Evolutionary conservation across 352 stramenopile species (phyloP), one percentile per base, ranked within the genome.

Genomic region (Pythium apleroticum): DNA sequence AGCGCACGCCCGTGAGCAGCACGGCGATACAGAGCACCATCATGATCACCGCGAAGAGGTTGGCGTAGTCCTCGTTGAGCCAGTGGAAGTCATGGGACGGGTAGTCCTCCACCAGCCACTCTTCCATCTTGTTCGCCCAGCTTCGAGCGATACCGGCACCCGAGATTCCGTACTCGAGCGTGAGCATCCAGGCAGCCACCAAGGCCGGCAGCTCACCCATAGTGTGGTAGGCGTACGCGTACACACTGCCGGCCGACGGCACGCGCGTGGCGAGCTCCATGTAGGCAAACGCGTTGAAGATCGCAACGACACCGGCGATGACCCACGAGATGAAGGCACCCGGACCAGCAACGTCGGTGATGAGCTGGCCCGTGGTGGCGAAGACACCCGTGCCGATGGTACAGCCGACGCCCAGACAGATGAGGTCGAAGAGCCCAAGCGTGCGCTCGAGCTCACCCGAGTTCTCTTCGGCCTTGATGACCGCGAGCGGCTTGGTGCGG

Each of bases 341-440:
- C 0, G 93, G 89, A 10, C 93, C 93, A 3, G 88, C 87, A 4
- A 69, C 84, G 0, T 41, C 59, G 4, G 77, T 86, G 55, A 98
- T 88, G 37, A 98, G 83, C 17, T 69, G 52, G 28, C 81, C 81
- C 0, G 81, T 81, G 22, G 81, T 92, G 33, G 83, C 89, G 78
- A 98, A 98, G 22, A 98, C 77, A 24, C 95, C 95, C 17, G 67
- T 90, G 11, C 95, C 95, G n/a, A 98, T 79, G 0, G 94, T 98
- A 27, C 81, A 91, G 7, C 91, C 90, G 12, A 98, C 82, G 11
- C 93, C 93, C 60, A 98, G 86, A 41, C 75, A 91, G 12, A 97
- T 60, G 24, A 98, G 65, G 68, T 98, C 93, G 63, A 93, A 93
- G 33, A 98, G 76, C n/a, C 68, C 73, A 10, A 98, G 67, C 62